Base-by-base conservation (phyloP, 2,329 filamentous ascomycete genomes). In the Sporothrix luriei region DNA sequence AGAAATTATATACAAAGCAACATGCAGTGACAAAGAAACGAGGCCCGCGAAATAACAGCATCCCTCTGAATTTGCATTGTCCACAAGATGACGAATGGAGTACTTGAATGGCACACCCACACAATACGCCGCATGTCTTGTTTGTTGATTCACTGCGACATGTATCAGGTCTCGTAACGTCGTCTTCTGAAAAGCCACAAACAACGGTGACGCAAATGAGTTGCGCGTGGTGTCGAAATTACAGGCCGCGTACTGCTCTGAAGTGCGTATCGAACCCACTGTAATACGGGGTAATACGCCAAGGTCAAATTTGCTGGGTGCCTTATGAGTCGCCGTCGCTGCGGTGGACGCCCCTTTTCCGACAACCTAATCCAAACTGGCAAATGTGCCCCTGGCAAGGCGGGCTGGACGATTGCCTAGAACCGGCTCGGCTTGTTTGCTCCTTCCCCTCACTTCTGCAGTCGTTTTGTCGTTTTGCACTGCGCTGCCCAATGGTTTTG, bases 241-340 rank as follows among this genome's bases (percentile, higher is more conserved):
- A 61, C 55, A 40, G 55, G 55, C 55, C 55, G 55, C 55, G 55
- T 43, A 61, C 33, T n/a, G n/a, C n/a, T n/a, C n/a, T n/a, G n/a
- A n/a, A n/a, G n/a, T n/a, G n/a, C n/a, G n/a, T n/a, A n/a, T n/a
- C n/a, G n/a, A n/a, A n/a, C n/a, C n/a, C n/a, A n/a, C n/a, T n/a
- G n/a, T n/a, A n/a, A n/a, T n/a, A n/a, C n/a, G n/a, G n/a, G n/a
- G n/a, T n/a, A n/a, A n/a, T n/a, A n/a, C n/a, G n/a, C n/a, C n/a
- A n/a, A n/a, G n/a, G n/a, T n/a, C n/a, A n/a, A n/a, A n/a, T n/a
- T n/a, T 29, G 6, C n/a, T 21, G 55, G 33, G 40, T 61, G 33
- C 33, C 29, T 43, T 59, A 43, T 43, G 33, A 61, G 43, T 61
- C 33, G 33, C 38, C 55, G 19, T 9, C 33, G 55, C 33, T 61